phyloP scores from a whole-genome alignment of 2,329 filamentous ascomycete species.

The Rutstroemia sydowiana region DNA sequence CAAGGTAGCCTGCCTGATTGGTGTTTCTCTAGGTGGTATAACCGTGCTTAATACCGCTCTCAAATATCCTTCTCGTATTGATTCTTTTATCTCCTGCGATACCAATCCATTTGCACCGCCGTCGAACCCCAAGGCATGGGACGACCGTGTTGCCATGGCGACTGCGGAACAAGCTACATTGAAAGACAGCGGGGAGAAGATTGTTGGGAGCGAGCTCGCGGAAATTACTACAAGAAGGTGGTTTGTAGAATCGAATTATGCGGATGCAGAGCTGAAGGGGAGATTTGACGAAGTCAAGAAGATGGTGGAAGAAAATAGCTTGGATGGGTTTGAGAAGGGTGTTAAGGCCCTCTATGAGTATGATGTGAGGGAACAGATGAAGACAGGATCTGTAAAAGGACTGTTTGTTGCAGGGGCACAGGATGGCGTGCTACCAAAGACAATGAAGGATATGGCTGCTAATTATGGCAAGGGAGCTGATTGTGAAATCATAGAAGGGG shows the following conservation, averaged over 20 bases:
- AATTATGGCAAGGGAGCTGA: slow-evolving; percentile 49
- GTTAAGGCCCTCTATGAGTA: slow-evolving; percentile 68
- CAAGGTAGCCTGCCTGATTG: slow-evolving; percentile 59
- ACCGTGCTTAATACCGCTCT: slow-evolving; percentile 69
- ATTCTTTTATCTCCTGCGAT: slow-evolving; percentile 65
- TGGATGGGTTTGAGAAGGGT: slow-evolving; percentile 60
- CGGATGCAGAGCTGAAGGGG: slow-evolving; percentile 37
- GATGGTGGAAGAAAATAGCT: slow-evolving; percentile 62
- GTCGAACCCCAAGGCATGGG: slow-evolving; percentile 73
- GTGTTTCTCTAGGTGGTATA: slow-evolving; percentile 75
- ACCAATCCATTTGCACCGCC: slow-evolving; percentile 67
- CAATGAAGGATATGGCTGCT: slow-evolving; percentile 68
- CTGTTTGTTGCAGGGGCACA: slow-evolving; percentile 65
- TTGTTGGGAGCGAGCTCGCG: slow-evolving; percentile 60
- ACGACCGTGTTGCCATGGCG: slow-evolving; percentile 63
- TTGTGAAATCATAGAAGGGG: slow-evolving; percentile 58
- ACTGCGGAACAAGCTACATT: slow-evolving; percentile 42
- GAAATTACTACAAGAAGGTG: slow-evolving; percentile 66
- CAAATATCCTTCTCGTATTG: slow-evolving; percentile 51
- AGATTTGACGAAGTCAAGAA: slow-evolving; percentile 52
- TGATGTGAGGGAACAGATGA: slow-evolving; percentile 53
- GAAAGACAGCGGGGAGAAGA: slow-evolving; percentile 38
- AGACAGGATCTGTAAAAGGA: slow-evolving; percentile 42
- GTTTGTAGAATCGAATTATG: slow-evolving; percentile 60
- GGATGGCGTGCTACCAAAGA: slow-evolving; percentile 69